Conservation (phyloP, 129 eudicot genomes). For the Helianthus tuberosus region DNA sequence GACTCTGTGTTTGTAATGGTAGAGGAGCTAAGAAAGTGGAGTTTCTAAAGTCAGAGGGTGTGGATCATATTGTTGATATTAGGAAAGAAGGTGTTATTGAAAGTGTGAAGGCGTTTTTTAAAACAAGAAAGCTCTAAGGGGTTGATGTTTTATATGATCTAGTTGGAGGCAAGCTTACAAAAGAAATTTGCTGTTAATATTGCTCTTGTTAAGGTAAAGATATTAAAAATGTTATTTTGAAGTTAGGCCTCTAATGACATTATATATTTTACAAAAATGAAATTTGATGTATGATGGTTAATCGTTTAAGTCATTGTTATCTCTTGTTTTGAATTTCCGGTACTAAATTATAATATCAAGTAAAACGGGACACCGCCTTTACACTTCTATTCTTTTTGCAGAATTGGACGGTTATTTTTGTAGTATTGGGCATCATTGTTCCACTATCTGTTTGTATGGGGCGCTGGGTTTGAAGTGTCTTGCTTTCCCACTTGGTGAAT, state of each 20-base stretch:
- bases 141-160: conserved; percentile 97
- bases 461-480: too few relatives aligned
- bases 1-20: not conserved
- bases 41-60: conserved; percentile 81
- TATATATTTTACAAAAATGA: too few relatives aligned
- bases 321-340: too few relatives aligned
- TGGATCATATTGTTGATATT: conserved; percentile 86
- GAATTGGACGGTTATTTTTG: conserved; percentile 74
- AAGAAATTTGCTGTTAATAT: conserved; percentile 93
- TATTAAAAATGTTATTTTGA: not conserved
- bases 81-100: conserved; percentile 67
- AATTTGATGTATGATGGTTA: too few relatives aligned
- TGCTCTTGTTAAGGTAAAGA: conserved; percentile 89
- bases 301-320: too few relatives aligned
- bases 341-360: too few relatives aligned
- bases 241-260: too few relatives aligned
- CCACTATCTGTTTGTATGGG: too few relatives aligned
- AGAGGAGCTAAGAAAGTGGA: conserved; percentile 74
- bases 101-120: conserved; percentile 77
- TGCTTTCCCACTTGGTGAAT: too few relatives aligned
- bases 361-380: not conserved
- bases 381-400: conserved; percentile 14
- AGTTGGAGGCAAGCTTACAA: conserved; percentile 96
- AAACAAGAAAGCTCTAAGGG: conserved; percentile 77
- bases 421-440: too few relatives aligned